Evolutionary conservation across 2,329 filamentous ascomycete species (phyloP), one percentile per base, ranked within the genome.

Genomic region (Ophiocordyceps australis): DNA sequence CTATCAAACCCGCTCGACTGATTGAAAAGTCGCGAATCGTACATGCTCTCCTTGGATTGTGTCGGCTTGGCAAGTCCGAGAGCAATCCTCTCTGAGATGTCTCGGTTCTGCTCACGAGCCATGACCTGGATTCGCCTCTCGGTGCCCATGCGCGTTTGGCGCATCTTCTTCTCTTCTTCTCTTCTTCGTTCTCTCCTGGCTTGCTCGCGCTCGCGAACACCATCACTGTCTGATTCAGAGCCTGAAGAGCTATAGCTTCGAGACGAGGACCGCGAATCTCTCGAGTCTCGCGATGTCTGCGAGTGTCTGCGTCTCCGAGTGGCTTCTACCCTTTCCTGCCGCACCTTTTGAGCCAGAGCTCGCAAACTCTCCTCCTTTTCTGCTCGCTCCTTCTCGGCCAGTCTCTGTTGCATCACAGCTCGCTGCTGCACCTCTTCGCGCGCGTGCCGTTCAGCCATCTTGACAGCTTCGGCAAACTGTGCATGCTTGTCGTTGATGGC

Each of bases 401-500:
- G 57, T 29, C 85, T 70, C 54, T 95, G 89, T 46, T 98, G 89
- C 86, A 98, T 95, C 36, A 81, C 61, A 7, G 83, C 75, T 37
- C 89, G 71, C 47, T 93, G 79, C 43, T 86, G 77, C 28, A 98
- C 86, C 49, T 98, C 89, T 43, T 98, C 89, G 42, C 89, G 70
- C 7, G 89, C 89, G 47, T 95, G 89, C 24, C 86, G 65, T 46
- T 98, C 89, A 2, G 89, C 89, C 35, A 89, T 91, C 49, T 89
- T 91, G 20, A 98, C 57, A 0, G 86, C 83, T 52, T 98, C 89
- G 0, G 83, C 79, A 45, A 98, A 91, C 41, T 92, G 82, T 3
- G 86, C 86, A 45, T 98, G 95, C 47, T 94, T 95, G 59, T 98
- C 89, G 53, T 93, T 95, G 54, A 98, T 95, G 6, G 82, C 77